Conservation (phyloP, 306 rosid species). For the Luffa acutangula region DNA sequence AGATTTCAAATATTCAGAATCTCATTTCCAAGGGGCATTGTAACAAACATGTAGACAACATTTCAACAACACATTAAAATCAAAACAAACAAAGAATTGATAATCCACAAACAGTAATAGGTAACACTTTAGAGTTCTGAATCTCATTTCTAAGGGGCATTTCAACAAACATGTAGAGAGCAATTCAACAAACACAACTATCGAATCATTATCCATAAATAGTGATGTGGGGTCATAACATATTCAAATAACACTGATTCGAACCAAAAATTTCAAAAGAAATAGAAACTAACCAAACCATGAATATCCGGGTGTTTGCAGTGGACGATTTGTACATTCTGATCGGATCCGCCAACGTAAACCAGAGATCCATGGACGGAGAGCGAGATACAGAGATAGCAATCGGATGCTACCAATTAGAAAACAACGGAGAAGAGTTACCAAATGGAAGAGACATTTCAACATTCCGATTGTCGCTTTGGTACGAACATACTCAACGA, state of each 20-base stretch:
- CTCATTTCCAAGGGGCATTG: neutral
- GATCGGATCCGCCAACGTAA: conserved; percentile 93
- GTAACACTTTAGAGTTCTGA: neutral
- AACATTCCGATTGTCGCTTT: conserved; percentile 57
- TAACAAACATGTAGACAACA: neutral
- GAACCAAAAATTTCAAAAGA: neutral
- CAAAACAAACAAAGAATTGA: neutral
- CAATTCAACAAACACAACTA: neutral
- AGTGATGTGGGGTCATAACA: neutral
- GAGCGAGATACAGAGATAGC: conserved; percentile 86
- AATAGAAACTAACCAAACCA: conserved; percentile 13
- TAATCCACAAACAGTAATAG: neutral
- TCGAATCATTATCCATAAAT: neutral
- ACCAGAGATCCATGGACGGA: conserved; percentile 96
- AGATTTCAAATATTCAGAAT: neutral
- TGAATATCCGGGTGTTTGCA: conserved; percentile 12
- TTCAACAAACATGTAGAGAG: neutral
- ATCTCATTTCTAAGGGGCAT: neutral
- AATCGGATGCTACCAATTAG: conserved; percentile 60
- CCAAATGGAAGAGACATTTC: conserved; percentile 33
- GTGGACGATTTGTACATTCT: conserved; percentile 84
- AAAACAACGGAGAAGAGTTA: conserved; percentile 9
- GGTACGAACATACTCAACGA: conserved; percentile 76
- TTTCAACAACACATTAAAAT: neutral
- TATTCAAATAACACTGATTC: neutral